Base-by-base conservation (phyloP, 1,139 yeast genomes). In the Spathaspora sp. region DNA sequence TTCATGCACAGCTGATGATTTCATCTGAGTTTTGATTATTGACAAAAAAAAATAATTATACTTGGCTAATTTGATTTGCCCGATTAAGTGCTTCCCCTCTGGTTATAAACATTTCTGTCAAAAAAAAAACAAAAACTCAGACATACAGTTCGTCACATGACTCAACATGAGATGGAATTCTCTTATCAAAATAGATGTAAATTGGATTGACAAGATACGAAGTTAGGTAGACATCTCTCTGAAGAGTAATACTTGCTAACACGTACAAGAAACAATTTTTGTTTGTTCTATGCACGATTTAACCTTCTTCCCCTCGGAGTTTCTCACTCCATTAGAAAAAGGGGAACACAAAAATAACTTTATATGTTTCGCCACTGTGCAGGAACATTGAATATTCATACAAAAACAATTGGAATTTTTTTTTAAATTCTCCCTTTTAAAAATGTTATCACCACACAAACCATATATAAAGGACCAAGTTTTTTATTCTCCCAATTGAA, bases 291-390 rank as follows among this genome's bases (percentile, higher is more conserved):
- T 15, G 15, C 6, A 31, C 5, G n/a, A 4, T 26, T 31, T 31
- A 31, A 31, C 36, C 36, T 31, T 39, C n/a, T n/a, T 26, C 26
- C 24, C 16, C 41, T 31, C 41, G 41, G 41, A 16, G 34, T 11
- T 27, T 39, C 41, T 33, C 25, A 39, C 36, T 39, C 41, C 41
- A 39, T 39, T 18, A 31, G 10, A 6, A 6, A n/a, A n/a, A 13
- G 7, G 6, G 36, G 16, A 9, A 31, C 36, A 13, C 16, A 31
- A 13, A 15, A 15, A 31, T 20, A 4, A 20, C 13, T 6, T 3
- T 31, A 7, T 31, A 31, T 18, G 36, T 11, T 20, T 31, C 18
- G 2, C 8, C 10, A 31, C 10, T 23, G 5, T 37, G 39, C 39
- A 38, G 41, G 36, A 29, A 13, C n/a, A 31, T 11, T 11, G 9